Percentiles rank a stretch among this genome's conserved stretches.
Evolutionary conservation across 179 eudicot genomes (phyloP).

Genomic region (Patellifolia procumbens): DNA sequence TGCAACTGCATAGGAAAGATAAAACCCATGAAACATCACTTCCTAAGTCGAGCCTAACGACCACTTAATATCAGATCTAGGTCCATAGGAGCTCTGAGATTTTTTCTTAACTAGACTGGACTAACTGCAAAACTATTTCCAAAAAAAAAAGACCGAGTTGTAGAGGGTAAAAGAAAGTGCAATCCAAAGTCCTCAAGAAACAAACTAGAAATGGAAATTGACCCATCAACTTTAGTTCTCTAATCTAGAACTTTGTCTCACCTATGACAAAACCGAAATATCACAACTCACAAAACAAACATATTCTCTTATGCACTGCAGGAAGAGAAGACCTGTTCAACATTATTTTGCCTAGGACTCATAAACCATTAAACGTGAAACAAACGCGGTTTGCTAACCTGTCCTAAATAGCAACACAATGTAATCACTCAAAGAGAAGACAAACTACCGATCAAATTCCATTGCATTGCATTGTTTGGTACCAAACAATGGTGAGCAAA

Average conservation of each 20-base stretch:
- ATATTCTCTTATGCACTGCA: neutral
- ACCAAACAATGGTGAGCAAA: neutral
- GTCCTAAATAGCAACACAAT: neutral
- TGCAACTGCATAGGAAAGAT: no score
- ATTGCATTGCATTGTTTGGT: constrained; percentile 6
- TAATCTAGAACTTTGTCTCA: neutral
- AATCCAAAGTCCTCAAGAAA: neutral
- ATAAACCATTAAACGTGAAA: no score
- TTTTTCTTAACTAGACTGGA: no score
- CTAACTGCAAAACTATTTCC: neutral
- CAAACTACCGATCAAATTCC: neutral
- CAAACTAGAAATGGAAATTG: neutral
- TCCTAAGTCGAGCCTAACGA: no score
- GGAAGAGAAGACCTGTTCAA: neutral
- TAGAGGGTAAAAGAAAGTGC: neutral
- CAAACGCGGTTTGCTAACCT: neutral
- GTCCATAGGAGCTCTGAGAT: no score
- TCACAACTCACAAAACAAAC: neutral
- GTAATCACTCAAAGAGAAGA: neutral
- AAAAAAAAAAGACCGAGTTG: no score
- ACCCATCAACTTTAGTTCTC: neutral
- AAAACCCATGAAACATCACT: no score
- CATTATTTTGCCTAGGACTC: neutral
- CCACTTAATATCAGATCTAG: no score
- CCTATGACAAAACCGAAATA: neutral